These are phyloP conservation scores for Agaricus subrufescens DNA, from an alignment of 768 basidiomycete genomes.

Conservation along the genomic window DNA sequence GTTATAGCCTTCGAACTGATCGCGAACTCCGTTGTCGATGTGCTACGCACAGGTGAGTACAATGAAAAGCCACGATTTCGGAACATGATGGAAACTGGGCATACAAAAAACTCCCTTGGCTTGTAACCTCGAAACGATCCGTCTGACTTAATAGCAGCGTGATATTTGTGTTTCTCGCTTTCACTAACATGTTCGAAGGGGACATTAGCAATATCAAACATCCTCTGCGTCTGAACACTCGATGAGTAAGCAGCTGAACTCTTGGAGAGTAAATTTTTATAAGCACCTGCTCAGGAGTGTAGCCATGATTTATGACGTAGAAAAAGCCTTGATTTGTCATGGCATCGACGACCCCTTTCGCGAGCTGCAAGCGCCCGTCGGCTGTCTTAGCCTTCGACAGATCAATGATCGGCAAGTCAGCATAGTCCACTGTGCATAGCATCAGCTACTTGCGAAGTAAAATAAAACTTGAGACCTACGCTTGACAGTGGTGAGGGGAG, in stretches of 20 bases:
- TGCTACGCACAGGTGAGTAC: conserved; percentile 30
- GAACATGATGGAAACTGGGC: too few species aligned
- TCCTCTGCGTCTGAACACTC: conserved; percentile 33
- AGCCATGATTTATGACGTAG: conserved; percentile 46
- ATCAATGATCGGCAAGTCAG: conserved; percentile 50
- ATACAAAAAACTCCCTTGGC: conserved; percentile 48
- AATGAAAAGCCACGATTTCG: not conserved
- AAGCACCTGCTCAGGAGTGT: conserved; percentile 31
- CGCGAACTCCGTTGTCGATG: conserved; percentile 56
- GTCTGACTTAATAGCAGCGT: conserved; percentile 30
- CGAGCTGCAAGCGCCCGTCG: conserved; percentile 33
- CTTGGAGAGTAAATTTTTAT: not conserved
- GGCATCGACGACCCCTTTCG: conserved; percentile 38
- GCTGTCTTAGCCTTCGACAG: conserved; percentile 33
- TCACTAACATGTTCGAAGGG: conserved; percentile 36
- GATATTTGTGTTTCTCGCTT: conserved; percentile 40
- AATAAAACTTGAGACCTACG: conserved; percentile 10
- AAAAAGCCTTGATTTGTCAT: conserved; percentile 42
- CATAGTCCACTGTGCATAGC: conserved; percentile 27
- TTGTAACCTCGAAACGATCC: conserved; percentile 57
- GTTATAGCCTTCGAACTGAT: conserved; percentile 63
- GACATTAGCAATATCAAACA: conserved; percentile 46
- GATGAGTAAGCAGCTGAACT: not conserved
- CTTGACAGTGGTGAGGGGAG: conserved; percentile 14
- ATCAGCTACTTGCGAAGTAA: not conserved